phyloP scores from a whole-genome alignment of 1,284 basidiomycete species.

The Cutaneotrichosporon cavernicola region DNA sequence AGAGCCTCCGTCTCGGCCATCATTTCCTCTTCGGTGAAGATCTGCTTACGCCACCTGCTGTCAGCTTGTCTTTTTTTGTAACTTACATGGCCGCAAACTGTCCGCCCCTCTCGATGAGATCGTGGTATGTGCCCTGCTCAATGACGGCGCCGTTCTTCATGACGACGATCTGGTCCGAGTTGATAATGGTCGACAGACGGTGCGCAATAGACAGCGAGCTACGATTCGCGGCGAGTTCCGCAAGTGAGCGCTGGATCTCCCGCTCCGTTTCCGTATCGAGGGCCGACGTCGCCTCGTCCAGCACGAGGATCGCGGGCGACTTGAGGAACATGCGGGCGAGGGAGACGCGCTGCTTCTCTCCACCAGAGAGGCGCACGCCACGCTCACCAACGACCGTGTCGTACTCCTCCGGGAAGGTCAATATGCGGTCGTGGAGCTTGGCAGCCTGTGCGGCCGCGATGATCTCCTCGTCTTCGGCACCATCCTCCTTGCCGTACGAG shows the following conservation, averaged over 20 bases:
- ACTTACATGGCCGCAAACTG: constrained; percentile 47
- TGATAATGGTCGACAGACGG: constrained; percentile 45
- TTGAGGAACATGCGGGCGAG: constrained; percentile 90
- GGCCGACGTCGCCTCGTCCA: constrained; percentile 97
- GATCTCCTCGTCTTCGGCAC: constrained; percentile 84
- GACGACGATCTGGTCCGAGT: constrained; percentile 80
- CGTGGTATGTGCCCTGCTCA: constrained; percentile 83
- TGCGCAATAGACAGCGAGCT: constrained; percentile 97
- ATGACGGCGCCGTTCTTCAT: constrained; percentile 78
- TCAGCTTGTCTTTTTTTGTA: constrained; percentile 16
- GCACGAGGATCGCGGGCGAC: constrained; percentile 86
- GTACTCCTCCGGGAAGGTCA: constrained; percentile 75
- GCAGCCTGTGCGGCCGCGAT: constrained; percentile 77
- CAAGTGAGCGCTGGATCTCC: constrained; percentile 51
- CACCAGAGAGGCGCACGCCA: constrained; percentile 97
- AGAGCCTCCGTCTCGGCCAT: constrained; percentile 28
- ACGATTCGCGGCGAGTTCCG: constrained; percentile 65
- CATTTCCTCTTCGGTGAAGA: constrained; percentile 48
- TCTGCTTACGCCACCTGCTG: constrained; percentile 50
- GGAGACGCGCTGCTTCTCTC: constrained; percentile 86
- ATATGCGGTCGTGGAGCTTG: constrained; percentile 78
- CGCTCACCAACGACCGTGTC: constrained; percentile 89
- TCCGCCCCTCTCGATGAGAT: constrained; percentile 64
- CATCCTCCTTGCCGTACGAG: constrained; percentile 77
- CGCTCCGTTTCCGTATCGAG: constrained; percentile 87